A percentile compares a stretch with the other conserved stretches of the same genome.
Evolutionary conservation across 2,329 filamentous ascomycete species (phyloP).

Genomic region (Xylariaceae sp.): DNA sequence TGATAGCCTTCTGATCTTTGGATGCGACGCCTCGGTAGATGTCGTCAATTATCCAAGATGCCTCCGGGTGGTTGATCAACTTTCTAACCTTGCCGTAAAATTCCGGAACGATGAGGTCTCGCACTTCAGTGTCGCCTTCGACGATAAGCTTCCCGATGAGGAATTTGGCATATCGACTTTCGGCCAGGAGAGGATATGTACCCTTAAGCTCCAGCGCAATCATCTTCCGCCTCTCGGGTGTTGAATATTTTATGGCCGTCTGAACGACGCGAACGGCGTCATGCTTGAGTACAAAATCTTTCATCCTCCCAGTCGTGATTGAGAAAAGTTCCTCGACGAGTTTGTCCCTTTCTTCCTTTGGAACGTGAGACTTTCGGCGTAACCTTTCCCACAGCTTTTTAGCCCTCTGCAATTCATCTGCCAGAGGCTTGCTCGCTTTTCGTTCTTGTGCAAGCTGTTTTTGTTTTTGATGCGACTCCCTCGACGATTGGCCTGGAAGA

Average conservation of each 20-base stretch:
- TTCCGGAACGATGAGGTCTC: constrained; percentile 85
- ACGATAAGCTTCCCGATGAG: constrained; percentile 92
- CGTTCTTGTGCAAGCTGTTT: constrained; percentile 83
- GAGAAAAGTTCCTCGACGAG: constrained; percentile 85
- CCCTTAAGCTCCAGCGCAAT: constrained; percentile 86
- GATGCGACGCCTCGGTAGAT: constrained; percentile 88
- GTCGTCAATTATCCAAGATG: constrained; percentile 96
- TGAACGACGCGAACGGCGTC: constrained; percentile 96
- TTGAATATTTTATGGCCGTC: constrained; percentile 94
- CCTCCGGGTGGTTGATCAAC: constrained; percentile 93
- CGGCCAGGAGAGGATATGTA: constrained; percentile 77
- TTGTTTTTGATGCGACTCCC: constrained; percentile 90
- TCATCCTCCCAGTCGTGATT: constrained; percentile 86
- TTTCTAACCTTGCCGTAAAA: constrained; percentile 93
- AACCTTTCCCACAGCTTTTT: constrained; percentile 98
- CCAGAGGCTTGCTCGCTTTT: constrained; percentile 87
- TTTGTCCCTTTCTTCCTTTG: constrained; percentile 79
- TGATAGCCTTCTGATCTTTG: constrained; percentile 75
- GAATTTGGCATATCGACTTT: constrained; percentile 97
- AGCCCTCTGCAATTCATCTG: constrained; percentile 79
- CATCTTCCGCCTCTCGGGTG: constrained; percentile 73
- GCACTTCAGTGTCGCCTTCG: constrained; percentile 82
- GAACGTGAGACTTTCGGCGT: constrained; percentile 88
- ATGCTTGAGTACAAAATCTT: constrained; percentile 97
- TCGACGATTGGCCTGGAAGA: constrained; percentile 58